phyloP scores from a whole-genome alignment of 441 rosid genomes.

The Brassica balearica region DNA sequence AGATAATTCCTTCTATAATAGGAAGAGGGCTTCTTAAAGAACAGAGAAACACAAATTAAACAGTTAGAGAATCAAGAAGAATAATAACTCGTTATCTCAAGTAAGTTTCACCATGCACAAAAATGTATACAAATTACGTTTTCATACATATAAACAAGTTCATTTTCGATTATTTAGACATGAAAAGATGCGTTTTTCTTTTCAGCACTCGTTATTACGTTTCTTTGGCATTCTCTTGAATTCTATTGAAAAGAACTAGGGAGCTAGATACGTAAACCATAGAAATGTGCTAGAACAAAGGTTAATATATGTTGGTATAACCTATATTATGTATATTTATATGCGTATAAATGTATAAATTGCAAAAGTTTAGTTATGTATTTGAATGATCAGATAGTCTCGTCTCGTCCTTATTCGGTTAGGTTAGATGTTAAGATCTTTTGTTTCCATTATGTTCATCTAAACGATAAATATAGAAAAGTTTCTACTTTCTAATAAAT shows the following conservation, averaged over 20 bases:
- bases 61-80: conserved; percentile 15
- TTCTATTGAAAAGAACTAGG: background rate
- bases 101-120: conserved; percentile 34
- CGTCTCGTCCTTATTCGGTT: conserved; percentile 6
- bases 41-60: conserved; percentile 5
- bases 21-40: too few species aligned
- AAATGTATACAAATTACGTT: background rate
- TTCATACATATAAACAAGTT: background rate
- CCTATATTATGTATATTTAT: background rate
- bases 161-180: background rate
- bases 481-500: conserved; percentile 19
- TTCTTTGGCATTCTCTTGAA: background rate
- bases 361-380: background rate
- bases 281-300: background rate
- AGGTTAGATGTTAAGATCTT: background rate
- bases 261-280: background rate
- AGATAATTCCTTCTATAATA: too few species aligned
- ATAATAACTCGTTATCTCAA: conserved; percentile 18
- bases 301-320: background rate
- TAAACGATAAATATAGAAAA: background rate
- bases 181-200: too few species aligned
- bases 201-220: background rate
- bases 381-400: background rate
- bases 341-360: background rate
- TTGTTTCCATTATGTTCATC: conserved; percentile 1